These are phyloP conservation scores for Scleroderma citrinum DNA, from an alignment of 768 basidiomycete species.

Conservation along the genomic window DNA sequence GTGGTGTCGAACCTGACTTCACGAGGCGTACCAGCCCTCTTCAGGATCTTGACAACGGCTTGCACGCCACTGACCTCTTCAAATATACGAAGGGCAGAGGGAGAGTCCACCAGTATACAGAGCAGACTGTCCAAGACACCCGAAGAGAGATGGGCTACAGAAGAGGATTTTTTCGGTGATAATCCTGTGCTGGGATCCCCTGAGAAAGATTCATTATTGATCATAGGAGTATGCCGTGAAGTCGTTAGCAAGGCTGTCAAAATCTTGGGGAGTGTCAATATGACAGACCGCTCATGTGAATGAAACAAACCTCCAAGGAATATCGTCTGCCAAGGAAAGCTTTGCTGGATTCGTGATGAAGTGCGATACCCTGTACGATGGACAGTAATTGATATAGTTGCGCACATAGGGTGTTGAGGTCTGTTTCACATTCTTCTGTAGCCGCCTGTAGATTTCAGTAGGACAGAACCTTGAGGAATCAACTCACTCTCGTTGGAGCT, in stretches of 20 bases:
- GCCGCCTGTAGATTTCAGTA: conserved; percentile 1
- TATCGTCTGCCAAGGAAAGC: conserved; percentile 60
- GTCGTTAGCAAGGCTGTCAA: conserved; percentile 65
- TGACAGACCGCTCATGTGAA: background rate
- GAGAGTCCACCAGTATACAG: conserved; percentile 85
- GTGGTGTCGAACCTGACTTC: conserved; percentile 85
- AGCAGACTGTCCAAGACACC: conserved; percentile 77
- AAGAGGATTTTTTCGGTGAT: conserved; percentile 19
- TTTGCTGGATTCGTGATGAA: conserved; percentile 68
- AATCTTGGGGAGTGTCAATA: conserved; percentile 40
- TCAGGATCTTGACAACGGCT: conserved; percentile 79
- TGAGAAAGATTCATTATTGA: conserved; percentile 10
- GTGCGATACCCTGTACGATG: conserved; percentile 69
- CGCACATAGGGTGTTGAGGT: conserved; percentile 41
- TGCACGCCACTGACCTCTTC: conserved; percentile 76
- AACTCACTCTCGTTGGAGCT: conserved; percentile 39
- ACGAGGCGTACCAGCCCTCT: conserved; percentile 78
- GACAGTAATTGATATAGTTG: conserved; percentile 58
- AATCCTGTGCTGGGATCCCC: background rate
- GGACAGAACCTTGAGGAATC: background rate
- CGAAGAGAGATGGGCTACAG: conserved; percentile 52
- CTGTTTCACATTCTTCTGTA: conserved; percentile 40
- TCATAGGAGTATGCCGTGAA: conserved; percentile 54
- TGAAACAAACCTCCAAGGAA: conserved; percentile 54
- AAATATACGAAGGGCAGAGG: conserved; percentile 67